Conservation (phyloP, 2,329 filamentous ascomycete genomes). For the Fusarium veterinarium region DNA sequence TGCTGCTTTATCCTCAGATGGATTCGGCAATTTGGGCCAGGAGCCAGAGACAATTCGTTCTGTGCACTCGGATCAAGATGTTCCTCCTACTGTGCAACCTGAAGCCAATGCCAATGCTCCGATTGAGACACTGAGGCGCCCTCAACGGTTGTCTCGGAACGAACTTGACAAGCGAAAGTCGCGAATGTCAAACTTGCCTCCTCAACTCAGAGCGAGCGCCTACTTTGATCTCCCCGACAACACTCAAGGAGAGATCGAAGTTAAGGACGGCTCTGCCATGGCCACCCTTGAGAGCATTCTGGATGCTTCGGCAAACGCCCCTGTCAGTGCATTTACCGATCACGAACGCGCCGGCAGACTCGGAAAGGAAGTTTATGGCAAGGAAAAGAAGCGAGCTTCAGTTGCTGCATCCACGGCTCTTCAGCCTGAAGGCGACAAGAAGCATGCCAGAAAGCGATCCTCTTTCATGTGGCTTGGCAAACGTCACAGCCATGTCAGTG, state of each 20-base stretch:
- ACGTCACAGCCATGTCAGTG: slow-evolving; percentile 48
- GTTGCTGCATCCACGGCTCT: slow-evolving; percentile 45
- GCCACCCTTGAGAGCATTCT: slow-evolving; percentile 91
- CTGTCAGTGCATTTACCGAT: slow-evolving; percentile 91
- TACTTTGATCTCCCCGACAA: slow-evolving; percentile 82
- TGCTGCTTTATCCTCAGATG: slow-evolving; percentile 47
- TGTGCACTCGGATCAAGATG: slow-evolving; percentile 30
- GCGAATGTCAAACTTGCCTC: slow-evolving; percentile 67
- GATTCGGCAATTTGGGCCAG: slow-evolving; percentile 33
- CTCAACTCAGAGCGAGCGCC: slow-evolving; percentile 88
- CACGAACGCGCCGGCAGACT: slow-evolving; percentile 84
- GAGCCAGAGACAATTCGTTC: slow-evolving; percentile 34
- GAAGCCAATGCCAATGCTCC: slow-evolving; percentile 31
- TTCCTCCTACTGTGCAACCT: slow-evolving; percentile 21
- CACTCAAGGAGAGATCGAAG: slow-evolving; percentile 61
- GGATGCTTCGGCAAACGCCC: slow-evolving; percentile 87
- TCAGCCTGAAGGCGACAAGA: slow-evolving; percentile 32
- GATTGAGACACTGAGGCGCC: slow-evolving; percentile 46
- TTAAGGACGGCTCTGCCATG: slow-evolving; percentile 84
- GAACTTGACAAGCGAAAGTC: slow-evolving; percentile 51
- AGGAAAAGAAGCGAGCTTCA: slow-evolving; percentile 63
- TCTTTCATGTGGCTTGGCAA: slow-evolving; percentile 63
- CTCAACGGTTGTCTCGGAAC: slow-evolving; percentile 49
- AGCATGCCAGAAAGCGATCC: slow-evolving; percentile 58
- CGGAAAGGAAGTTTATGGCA: slow-evolving; percentile 79